phyloP scores from a whole-genome alignment of 73 alveolate genomes.

The Symbiodinium natans region DNA sequence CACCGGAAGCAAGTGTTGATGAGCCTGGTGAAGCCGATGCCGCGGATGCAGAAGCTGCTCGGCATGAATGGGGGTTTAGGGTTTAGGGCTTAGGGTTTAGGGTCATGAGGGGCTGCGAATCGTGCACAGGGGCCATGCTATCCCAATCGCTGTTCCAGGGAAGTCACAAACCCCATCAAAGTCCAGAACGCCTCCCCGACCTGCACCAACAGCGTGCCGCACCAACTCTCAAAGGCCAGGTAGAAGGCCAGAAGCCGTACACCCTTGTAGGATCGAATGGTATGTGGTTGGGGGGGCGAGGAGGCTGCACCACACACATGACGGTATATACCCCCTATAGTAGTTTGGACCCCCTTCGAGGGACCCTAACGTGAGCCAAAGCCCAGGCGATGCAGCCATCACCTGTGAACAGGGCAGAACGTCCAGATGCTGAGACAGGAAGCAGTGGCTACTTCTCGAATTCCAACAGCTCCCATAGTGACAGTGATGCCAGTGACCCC shows the following conservation, averaged over 20 bases:
- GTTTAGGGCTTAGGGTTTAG: background rate
- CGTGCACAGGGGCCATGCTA: background rate
- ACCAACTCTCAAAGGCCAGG: too few relatives aligned
- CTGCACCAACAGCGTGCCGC: too few relatives aligned
- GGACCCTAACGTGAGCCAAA: too few relatives aligned
- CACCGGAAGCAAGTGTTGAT: background rate
- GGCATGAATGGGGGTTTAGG: background rate
- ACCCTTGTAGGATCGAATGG: too few relatives aligned
- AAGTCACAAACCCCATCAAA: too few relatives aligned
- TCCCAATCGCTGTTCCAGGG: too few relatives aligned
- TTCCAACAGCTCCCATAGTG: constrained; percentile 53
- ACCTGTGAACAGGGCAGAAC: background rate
- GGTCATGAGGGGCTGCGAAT: background rate
- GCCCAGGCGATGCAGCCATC: background rate
- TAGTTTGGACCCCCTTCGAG: too few relatives aligned
- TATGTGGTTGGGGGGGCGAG: too few relatives aligned
- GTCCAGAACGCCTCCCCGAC: too few relatives aligned
- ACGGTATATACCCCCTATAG: too few relatives aligned
- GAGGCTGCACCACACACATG: too few relatives aligned
- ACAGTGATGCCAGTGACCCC: constrained; percentile 53
- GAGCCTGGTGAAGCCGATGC: constrained; percentile 1
- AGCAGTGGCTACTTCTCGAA: constrained; percentile 91
- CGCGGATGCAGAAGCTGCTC: background rate
- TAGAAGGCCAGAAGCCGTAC: too few relatives aligned
- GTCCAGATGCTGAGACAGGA: constrained; percentile 55